These are phyloP conservation scores for Pochonia chlamydosporia DNA, from an alignment of 2,329 filamentous ascomycete species.

Conservation along the genomic window DNA sequence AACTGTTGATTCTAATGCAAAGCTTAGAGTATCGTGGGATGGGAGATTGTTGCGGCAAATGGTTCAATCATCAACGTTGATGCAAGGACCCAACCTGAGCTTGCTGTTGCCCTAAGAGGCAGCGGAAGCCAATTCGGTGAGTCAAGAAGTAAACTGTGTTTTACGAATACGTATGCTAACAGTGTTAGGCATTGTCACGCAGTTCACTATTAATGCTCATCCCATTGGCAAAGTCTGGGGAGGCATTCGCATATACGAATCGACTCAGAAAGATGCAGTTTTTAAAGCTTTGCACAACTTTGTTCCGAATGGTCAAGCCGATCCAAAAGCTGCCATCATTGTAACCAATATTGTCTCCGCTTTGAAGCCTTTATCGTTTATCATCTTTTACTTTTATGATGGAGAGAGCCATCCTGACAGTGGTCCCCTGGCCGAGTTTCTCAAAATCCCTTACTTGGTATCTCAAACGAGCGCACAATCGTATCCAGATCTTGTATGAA, in stretches of 20 bases:
- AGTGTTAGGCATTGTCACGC: too few relatives aligned
- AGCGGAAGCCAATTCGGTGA: slow-evolving; percentile 23
- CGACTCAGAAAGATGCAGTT: slow-evolving; percentile 20
- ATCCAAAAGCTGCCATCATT: slow-evolving; percentile 25
- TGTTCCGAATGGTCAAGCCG: slow-evolving; percentile 16
- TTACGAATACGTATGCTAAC: too few relatives aligned
- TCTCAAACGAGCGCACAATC: slow-evolving; percentile 19
- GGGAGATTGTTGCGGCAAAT: slow-evolving; percentile 19
- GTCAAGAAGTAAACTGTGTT: too few relatives aligned
- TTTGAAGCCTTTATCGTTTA: slow-evolving; percentile 13
- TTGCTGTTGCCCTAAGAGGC: slow-evolving; percentile 20
- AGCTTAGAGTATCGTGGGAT: slow-evolving; percentile 16
- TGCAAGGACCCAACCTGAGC: slow-evolving; percentile 17
- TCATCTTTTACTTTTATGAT: slow-evolving; percentile 29
- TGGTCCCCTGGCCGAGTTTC: slow-evolving; percentile 24
- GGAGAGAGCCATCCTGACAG: slow-evolving; percentile 22
- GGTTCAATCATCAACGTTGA: slow-evolving; percentile 20
- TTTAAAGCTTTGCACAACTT: slow-evolving; percentile 27
- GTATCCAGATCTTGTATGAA: slow-evolving; percentile 25
- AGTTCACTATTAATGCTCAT: too few relatives aligned
- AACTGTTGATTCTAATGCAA: not conserved
- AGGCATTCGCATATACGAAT: too few relatives aligned
- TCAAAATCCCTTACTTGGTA: slow-evolving; percentile 19
- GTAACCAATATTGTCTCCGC: slow-evolving; percentile 16
- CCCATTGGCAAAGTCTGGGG: too few relatives aligned